Evolutionary conservation across 306 rosid species (phyloP).

Genomic region (Geum urbanum): DNA sequence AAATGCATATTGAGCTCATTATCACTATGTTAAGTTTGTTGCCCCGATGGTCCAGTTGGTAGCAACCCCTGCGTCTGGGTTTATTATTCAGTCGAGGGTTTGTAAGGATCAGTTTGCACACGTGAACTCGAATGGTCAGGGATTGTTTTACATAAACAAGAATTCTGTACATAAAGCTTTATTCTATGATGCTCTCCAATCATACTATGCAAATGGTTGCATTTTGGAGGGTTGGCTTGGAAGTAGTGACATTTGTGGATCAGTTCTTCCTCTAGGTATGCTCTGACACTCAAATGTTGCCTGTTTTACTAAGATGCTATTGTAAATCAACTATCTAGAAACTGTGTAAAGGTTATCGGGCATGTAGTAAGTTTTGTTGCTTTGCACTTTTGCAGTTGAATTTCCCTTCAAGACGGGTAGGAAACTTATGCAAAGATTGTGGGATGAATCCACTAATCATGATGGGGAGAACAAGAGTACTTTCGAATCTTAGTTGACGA

Average conservation of each 20-base stretch:
- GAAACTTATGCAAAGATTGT: constrained; percentile 45
- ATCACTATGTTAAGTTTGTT: constrained; percentile 32
- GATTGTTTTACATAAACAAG: constrained; percentile 55
- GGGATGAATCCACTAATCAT: constrained; percentile 21
- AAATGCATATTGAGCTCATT: not conserved
- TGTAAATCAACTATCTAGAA: not conserved
- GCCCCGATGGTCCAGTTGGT: constrained; percentile 45
- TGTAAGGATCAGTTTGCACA: constrained; percentile 53
- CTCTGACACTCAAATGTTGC: not conserved
- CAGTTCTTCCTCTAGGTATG: constrained; percentile 53
- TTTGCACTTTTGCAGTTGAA: constrained; percentile 52
- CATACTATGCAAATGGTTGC: constrained; percentile 56
- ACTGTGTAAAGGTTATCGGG: constrained; percentile 9
- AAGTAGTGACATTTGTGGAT: constrained; percentile 34
- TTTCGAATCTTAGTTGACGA: constrained; percentile 20
- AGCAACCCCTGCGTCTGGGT: constrained; percentile 40
- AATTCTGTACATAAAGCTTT: constrained; percentile 40
- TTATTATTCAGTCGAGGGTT: constrained; percentile 37
- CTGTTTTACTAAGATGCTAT: constrained; percentile 1
- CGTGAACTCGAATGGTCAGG: constrained; percentile 45
- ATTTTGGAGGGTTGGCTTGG: constrained; percentile 38
- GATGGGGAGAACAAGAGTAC: constrained; percentile 8
- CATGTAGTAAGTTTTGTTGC: constrained; percentile 20
- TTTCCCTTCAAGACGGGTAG: constrained; percentile 48
- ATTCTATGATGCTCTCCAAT: constrained; percentile 54